Conservation (phyloP, 2,329 filamentous ascomycete species). For the Fusarium longipes region DNA sequence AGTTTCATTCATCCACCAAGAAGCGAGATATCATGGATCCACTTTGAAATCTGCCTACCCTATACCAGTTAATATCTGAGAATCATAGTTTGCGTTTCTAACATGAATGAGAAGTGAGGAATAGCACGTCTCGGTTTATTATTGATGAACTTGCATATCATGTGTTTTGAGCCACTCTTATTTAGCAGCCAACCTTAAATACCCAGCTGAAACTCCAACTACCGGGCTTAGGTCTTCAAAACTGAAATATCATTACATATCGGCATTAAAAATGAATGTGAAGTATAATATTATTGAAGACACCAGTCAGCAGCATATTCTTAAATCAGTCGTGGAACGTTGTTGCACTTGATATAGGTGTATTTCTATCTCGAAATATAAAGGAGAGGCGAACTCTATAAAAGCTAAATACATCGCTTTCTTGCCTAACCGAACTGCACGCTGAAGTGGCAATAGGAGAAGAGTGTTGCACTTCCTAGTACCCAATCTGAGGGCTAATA, state of each 20-base stretch:
- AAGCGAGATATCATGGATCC: slow-evolving; percentile 22
- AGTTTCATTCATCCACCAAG: background rate
- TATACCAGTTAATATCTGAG: background rate
- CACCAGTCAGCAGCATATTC: background rate
- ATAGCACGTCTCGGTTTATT: too few species aligned
- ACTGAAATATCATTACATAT: too few species aligned
- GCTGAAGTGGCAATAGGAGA: slow-evolving; percentile 15
- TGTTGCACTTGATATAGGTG: slow-evolving; percentile 20
- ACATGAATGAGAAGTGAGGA: background rate
- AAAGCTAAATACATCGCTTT: slow-evolving; percentile 34
- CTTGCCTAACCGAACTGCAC: slow-evolving; percentile 34
- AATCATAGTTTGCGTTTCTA: background rate
- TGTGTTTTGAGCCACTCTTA: too few species aligned
- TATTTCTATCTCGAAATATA: slow-evolving; percentile 42
- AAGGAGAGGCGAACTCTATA: slow-evolving; percentile 45
- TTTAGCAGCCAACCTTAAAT: too few species aligned
- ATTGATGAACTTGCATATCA: too few species aligned
- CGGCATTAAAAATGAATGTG: too few species aligned
- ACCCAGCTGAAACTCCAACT: too few species aligned
- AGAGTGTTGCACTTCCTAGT: slow-evolving; percentile 24
- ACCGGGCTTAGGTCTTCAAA: too few species aligned
- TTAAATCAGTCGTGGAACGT: background rate
- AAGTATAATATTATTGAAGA: too few species aligned
- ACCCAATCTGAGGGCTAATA: slow-evolving; percentile 39
- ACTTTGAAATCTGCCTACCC: slow-evolving; percentile 8